Evolutionary conservation across 2,329 filamentous ascomycete genomes (phyloP), one percentile per base, ranked within the genome.

Genomic region (Botryotinia calthae): DNA sequence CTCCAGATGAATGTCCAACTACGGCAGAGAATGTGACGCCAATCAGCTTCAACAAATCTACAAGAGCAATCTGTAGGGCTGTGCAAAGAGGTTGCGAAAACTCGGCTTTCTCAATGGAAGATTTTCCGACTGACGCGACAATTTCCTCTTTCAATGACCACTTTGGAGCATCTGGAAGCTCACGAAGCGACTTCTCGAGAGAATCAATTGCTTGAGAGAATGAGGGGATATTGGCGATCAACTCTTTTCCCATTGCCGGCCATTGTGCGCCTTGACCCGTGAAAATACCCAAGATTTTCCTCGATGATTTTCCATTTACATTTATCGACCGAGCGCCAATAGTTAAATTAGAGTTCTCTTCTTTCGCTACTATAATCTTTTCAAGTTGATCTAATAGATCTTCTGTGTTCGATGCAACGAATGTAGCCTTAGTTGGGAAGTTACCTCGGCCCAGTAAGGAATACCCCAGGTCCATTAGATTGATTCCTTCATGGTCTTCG

Each of bases 1-100:
- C 85, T 22, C 85, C 85, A 48, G 80, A 82, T 1, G 84, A 86
- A 75, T 87, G 85, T 2, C 85, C 84, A 4, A 82, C 79, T 0
- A 86, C 84, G 1, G 79, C 80, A 0, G 74, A 65, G 0, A 84
- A 82, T 9, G 72, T 76, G 37, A 86, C 78, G 1, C 81, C 82
- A 78, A 81, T 84, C 3, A 82, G 81, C 34, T 81, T 54, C 0
- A 87, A 79, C 4, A 87, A 79, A 22, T 84, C 79, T 0, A 84
- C 81, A 1, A 87, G 76, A 1, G 82, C 72, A 31, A 88, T 78
- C 75, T 88, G 86, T 2, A 88, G 73, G 0, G 85, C 84, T 0
- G 84, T 85, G 73, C 81, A 84, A 80, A 82, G 78, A 73, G 84
- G 84, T 76, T 85, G 84, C 4, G 80, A 76, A 31, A 76, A 61